phyloP scores from a whole-genome alignment of 495 filamentous ascomycete species.

The Aspergillus bridgeri region DNA sequence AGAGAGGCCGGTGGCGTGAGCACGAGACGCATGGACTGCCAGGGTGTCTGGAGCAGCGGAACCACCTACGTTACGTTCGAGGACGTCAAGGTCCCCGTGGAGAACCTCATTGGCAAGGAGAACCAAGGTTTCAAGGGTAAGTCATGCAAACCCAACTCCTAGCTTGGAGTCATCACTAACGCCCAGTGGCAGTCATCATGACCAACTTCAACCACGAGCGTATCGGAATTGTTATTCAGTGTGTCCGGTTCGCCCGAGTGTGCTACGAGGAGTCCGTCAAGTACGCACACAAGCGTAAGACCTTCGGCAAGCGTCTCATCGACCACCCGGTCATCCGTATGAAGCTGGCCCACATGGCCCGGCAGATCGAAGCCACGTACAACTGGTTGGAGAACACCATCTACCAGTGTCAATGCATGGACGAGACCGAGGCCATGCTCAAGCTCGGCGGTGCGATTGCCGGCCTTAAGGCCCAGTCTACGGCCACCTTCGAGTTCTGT shows the following conservation, averaged over 20 bases:
- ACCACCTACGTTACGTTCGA: conserved; percentile 98
- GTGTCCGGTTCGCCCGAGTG: conserved; percentile 88
- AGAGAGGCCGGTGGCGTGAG: conserved; percentile 76
- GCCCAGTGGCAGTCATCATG: conserved; percentile 66
- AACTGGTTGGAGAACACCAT: conserved; percentile 97
- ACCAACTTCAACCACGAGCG: conserved; percentile 99
- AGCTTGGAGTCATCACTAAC: conserved; percentile 1
- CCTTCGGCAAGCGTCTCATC: conserved; percentile 93
- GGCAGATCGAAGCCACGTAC: conserved; percentile 94
- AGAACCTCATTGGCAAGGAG: conserved; percentile 95
- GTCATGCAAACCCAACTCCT: background rate
- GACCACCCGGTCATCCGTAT: conserved; percentile 96
- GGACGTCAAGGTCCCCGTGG: conserved; percentile 96
- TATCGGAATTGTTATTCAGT: conserved; percentile 98
- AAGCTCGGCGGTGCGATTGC: conserved; percentile 94
- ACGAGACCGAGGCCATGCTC: conserved; percentile 92
- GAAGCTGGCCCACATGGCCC: conserved; percentile 96
- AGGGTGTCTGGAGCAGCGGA: conserved; percentile 91
- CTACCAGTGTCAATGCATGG: conserved; percentile 90
- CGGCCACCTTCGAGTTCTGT: conserved; percentile 94
- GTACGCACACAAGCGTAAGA: conserved; percentile 93
- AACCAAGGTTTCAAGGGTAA: conserved; percentile 93
- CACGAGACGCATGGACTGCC: conserved; percentile 95
- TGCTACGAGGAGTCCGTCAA: conserved; percentile 96
- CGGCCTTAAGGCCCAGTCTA: conserved; percentile 87